Percentiles rank a stretch among this genome's conserved stretches.
Evolutionary conservation across 345 rosid species (phyloP).

Genomic region (Salix caprea): DNA sequence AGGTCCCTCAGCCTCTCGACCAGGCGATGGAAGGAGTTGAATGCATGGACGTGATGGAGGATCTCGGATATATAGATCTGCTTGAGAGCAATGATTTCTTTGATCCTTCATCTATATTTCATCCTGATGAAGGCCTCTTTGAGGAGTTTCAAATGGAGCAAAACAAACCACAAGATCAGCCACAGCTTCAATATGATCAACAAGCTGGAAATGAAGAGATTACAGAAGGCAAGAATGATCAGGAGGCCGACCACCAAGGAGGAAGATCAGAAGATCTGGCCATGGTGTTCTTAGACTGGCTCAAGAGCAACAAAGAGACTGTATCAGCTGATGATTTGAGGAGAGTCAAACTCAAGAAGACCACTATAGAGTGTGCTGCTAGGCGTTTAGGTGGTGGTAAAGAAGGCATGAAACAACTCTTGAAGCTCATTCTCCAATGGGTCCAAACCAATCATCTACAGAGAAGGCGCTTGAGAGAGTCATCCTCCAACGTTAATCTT

Average conservation of each 20-base stretch:
- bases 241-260: constrained; percentile 11
- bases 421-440: constrained; percentile 96
- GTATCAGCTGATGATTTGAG: constrained; percentile 91
- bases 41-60: constrained; percentile 74
- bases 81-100: constrained; percentile 65
- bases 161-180: neutral
- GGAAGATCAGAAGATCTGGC: constrained; percentile 66
- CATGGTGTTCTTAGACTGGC: constrained; percentile 81
- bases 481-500: constrained; percentile 10
- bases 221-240: constrained; percentile 1
- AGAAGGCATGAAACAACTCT: constrained; percentile 84
- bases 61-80: constrained; percentile 78
- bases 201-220: constrained; percentile 2
- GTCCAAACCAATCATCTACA: constrained; percentile 86
- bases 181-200: neutral
- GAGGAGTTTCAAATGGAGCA: constrained; percentile 29
- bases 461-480: constrained; percentile 39
- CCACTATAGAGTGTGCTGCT: constrained; percentile 86
- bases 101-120: constrained; percentile 66
- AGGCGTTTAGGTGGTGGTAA: constrained; percentile 84
- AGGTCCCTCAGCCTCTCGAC: constrained; percentile 37
- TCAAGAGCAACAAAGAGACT: constrained; percentile 69
- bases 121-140: constrained; percentile 30
- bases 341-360: constrained; percentile 84
- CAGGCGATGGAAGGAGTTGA: constrained; percentile 35